Conservation (phyloP, 2,329 filamentous ascomycete genomes). For the Fusarium verrucosum region DNA sequence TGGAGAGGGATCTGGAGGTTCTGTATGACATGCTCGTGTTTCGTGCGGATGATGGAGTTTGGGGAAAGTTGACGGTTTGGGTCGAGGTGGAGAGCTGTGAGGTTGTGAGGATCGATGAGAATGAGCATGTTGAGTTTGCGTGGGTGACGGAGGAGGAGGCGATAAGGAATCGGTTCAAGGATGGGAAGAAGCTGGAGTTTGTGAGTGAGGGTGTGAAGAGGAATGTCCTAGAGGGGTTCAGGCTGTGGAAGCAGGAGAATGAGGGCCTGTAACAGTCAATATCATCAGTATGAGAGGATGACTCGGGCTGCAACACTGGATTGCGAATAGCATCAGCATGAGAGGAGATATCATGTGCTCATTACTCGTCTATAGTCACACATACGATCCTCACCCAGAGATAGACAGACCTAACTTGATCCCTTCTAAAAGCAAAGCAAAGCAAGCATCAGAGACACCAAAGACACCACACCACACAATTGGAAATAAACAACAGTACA, state of each 20-base stretch:
- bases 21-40: conserved; percentile 40
- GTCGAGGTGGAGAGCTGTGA: conserved; percentile 43
- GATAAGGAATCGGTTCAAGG: conserved; percentile 34
- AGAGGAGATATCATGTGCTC: conserved; percentile 29
- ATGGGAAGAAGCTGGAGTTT: conserved; percentile 45
- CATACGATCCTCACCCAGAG: conserved; percentile 1
- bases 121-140: conserved; percentile 52
- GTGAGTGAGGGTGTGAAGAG: conserved; percentile 47
- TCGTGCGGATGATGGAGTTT: conserved; percentile 36
- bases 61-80: conserved; percentile 46
- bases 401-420: background rate
- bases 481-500: conserved; percentile 33
- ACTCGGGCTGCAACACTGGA: background rate
- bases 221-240: conserved; percentile 48
- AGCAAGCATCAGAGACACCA: background rate
- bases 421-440: background rate
- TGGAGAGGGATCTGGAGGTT: conserved; percentile 37
- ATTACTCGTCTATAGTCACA: conserved; percentile 39
- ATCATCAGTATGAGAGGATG: conserved; percentile 2
- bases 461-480: background rate
- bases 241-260: conserved; percentile 36
- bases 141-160: conserved; percentile 54
- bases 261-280: background rate
- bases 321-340: background rate
- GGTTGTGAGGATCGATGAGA: conserved; percentile 46